Base-by-base conservation (phyloP, 495 filamentous ascomycete genomes). In the Pyronema omphalodes region DNA sequence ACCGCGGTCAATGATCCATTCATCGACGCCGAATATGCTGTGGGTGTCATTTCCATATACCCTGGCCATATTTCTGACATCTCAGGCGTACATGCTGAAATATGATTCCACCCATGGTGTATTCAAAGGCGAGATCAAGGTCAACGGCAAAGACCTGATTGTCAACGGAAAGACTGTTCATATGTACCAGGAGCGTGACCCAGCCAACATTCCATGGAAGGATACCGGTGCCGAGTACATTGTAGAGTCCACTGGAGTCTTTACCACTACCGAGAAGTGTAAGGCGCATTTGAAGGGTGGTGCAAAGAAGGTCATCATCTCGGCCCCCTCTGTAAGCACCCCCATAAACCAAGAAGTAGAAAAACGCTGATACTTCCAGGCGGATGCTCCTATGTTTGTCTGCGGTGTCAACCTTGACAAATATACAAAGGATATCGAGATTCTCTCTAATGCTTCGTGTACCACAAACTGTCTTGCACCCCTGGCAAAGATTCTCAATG, bases 401-500 rank as follows among this genome's bases (percentile, higher is more conserved):
- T 94, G 95, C 83, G 91, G 91, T 70, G 91, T 98, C 72, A 98
- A 98, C 77, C 77, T 95, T 73, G 76, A 84, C 70, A 73, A 71
- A 63, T 98, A 98, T 79, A 87, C 83, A 70, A 79, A 77, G 67
- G 81, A 84, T 68, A 76, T 88, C 70, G 73, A 83, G 60, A 80
- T 98, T 71, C 82, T 96, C 76, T 95, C 88, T 71, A 98, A 98
- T 76, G 91, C 91, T 60, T 95, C 89, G 61, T 98, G 91, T 74
- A 98, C 91, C 67, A 98, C 91, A 74, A 98, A 98, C 80, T 95
- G 91, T 79, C 76, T 98, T 67, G 91, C 91, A 71, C 91, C 91
- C 64, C 83, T 98, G 60, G 91, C 89, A 73, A 98, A 98, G 83
- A 85, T 98, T 65, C 78, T 98, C 74, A 73, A 98, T 79, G 91